Conservation (phyloP, 2,329 filamentous ascomycete genomes). For the Talaromyces albobiverticillius region DNA sequence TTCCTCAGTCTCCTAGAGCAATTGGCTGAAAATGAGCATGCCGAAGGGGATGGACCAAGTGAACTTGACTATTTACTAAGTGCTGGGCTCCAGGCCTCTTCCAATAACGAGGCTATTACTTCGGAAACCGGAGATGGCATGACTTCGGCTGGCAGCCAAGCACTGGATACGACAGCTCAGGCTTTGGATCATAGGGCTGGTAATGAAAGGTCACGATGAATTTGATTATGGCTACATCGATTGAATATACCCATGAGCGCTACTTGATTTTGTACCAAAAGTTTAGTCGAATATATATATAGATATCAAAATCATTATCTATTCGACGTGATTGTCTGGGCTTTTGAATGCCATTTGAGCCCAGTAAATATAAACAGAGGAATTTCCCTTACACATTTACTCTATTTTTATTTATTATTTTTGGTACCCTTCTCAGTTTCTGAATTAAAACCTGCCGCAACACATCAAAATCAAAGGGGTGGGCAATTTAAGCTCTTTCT, state of each 20-base stretch:
- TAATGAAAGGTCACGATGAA: background rate
- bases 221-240: background rate
- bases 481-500: slow-evolving; percentile 10
- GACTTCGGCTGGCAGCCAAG: background rate
- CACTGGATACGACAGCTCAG: background rate
- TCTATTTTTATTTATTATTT: too few species aligned
- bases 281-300: background rate
- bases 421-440: too few species aligned
- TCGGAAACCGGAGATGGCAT: background rate
- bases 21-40: slow-evolving; percentile 73
- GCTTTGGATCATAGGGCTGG: background rate
- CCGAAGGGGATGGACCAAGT: slow-evolving; percentile 58
- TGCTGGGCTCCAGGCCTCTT: slow-evolving; percentile 24
- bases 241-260: background rate
- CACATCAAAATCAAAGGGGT: too few species aligned
- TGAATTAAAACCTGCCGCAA: too few species aligned
- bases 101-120: background rate
- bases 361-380: too few species aligned
- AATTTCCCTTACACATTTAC: too few species aligned
- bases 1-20: slow-evolving; percentile 78
- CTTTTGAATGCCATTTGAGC: too few species aligned
- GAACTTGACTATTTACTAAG: slow-evolving; percentile 76
- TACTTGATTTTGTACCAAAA: background rate
- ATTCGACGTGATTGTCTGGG: too few species aligned
- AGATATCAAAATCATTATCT: too few species aligned